Base-by-base conservation (phyloP, 371 early-diverging fungal species). In the Mucor velutinosus region DNA sequence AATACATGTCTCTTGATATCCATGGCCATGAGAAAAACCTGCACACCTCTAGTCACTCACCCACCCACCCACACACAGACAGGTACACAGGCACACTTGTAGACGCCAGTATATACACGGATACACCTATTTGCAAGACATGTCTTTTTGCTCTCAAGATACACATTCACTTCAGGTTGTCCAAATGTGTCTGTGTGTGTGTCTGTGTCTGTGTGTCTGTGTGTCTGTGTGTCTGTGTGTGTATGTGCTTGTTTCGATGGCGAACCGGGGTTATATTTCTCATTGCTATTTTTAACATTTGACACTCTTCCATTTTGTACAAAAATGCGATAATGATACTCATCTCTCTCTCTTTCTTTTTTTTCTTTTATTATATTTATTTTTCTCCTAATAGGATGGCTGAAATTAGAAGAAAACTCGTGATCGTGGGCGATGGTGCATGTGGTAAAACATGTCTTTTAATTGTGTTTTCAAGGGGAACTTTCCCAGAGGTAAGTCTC, bases 391-490 rank as follows among this genome's bases (percentile, higher is more conserved):
- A 57, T 33, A 57, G 53, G 61, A 93, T 92, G 92, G 81, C 94
- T 69, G 95, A 93, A 80, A 90, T 95, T 76, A 92, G 95, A 78
- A 88, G 93, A 69, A 98, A 98, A 84, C 89, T 98, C 69, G 98
- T 98, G 62, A 94, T 96, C 77, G 97, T 98, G 49, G 99, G 99
- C 58, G 98, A 98, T 78, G 98, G 97, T 87, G 96, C 96, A 60
- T 96, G 97, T 76, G 99, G 98, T 76, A 99, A 99, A 86, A 99
- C 98, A 23, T 95, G 95, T 81, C 85, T 98, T 74, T 89, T 98
- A 74, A 97, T 97, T 75, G 95, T 95, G 72, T 97, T 94, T 72
- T 91, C 94, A 67, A 94, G 90, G 84, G 95, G 94, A 57, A 89
- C 87, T 49, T 99, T 98, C 87, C 97, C 98, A 63, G 91, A 92